Conservation (phyloP, 2,329 filamentous ascomycete genomes). For the Talaromyces sp. region DNA sequence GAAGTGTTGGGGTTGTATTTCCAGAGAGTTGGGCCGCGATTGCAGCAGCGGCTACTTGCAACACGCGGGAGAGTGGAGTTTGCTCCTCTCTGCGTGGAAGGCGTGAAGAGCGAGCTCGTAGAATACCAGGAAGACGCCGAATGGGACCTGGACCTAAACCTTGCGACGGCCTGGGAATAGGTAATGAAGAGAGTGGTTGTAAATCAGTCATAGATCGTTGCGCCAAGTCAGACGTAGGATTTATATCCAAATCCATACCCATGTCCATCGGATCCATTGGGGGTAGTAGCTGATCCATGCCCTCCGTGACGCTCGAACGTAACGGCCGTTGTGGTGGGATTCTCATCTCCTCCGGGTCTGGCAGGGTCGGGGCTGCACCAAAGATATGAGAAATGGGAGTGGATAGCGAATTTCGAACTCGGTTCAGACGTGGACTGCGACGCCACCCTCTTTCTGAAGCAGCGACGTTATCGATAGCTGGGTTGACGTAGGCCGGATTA, state of each 20-base stretch:
- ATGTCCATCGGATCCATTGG: slow-evolving; percentile 41
- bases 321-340: slow-evolving; percentile 31
- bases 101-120: slow-evolving; percentile 56
- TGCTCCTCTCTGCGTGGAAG: slow-evolving; percentile 59
- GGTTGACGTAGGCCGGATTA: slow-evolving; percentile 30
- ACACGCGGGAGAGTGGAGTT: slow-evolving; percentile 60
- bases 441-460: slow-evolving; percentile 39
- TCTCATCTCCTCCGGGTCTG: slow-evolving; percentile 28
- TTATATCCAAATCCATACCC: slow-evolving; percentile 41
- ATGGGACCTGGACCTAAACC: slow-evolving; percentile 33
- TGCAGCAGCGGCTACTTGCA: slow-evolving; percentile 63
- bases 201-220: slow-evolving; percentile 38
- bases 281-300: slow-evolving; percentile 36
- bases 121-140: slow-evolving; percentile 42
- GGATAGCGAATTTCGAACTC: slow-evolving; percentile 46
- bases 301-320: slow-evolving; percentile 33
- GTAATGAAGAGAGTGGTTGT: slow-evolving; percentile 7
- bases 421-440: slow-evolving; percentile 41
- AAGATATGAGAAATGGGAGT: slow-evolving; percentile 47
- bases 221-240: slow-evolving; percentile 44
- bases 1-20: slow-evolving; percentile 55
- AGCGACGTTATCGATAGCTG: slow-evolving; percentile 28
- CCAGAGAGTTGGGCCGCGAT: slow-evolving; percentile 65
- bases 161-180: slow-evolving; percentile 28
- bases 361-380: slow-evolving; percentile 34